Evolutionary conservation across 2,329 filamentous ascomycete genomes (phyloP).

Genomic region (Colletotrichum chrysophilum): DNA sequence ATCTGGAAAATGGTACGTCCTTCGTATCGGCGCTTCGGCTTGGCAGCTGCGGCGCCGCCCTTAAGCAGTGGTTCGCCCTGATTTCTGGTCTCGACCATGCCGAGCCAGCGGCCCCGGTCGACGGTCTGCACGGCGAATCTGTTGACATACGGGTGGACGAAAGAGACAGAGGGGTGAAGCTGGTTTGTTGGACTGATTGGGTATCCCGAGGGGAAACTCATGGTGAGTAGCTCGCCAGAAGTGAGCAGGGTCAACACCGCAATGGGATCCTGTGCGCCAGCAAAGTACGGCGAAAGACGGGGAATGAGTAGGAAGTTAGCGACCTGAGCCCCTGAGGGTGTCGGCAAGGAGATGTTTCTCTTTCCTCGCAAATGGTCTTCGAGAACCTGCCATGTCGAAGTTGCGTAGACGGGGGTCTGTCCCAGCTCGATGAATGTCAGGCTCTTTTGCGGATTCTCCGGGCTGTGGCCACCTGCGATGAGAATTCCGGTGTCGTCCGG

Average conservation of each 20-base stretch:
- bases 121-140: conserved; percentile 75
- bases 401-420: conserved; percentile 86
- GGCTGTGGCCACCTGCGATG: conserved; percentile 79
- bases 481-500: conserved; percentile 91
- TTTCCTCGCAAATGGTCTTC: conserved; percentile 82
- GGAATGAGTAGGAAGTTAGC: conserved; percentile 85
- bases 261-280: conserved; percentile 87
- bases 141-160: conserved; percentile 89
- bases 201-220: conserved; percentile 92
- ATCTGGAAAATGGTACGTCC: conserved; percentile 84
- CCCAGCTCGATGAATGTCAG: conserved; percentile 91
- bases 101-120: conserved; percentile 83
- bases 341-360: conserved; percentile 71
- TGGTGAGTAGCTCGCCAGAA: conserved; percentile 86
- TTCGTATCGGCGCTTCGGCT: conserved; percentile 78
- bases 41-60: conserved; percentile 77
- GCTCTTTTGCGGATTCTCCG: conserved; percentile 72
- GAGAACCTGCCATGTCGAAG: conserved; percentile 86
- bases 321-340: conserved; percentile 78
- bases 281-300: conserved; percentile 82
- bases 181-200: conserved; percentile 93
- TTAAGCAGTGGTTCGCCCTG: conserved; percentile 79
- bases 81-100: conserved; percentile 83
- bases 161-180: conserved; percentile 83
- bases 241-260: conserved; percentile 80